These are phyloP conservation scores for Agaricus blazei DNA, from an alignment of 768 basidiomycete genomes.

Conservation along the genomic window DNA sequence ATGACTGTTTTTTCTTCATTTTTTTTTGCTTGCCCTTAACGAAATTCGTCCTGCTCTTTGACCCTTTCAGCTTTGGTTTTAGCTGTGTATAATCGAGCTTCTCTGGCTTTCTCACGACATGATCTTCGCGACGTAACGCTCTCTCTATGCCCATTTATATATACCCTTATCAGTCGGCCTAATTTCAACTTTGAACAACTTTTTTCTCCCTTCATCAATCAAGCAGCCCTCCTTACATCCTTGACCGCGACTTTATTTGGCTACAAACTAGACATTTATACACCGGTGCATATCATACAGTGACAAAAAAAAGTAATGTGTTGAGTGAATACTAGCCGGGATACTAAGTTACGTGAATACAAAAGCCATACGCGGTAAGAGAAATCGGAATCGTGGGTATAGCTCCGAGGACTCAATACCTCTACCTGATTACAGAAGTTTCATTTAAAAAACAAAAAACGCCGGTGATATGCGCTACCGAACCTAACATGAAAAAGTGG, in stretches of 20 bases:
- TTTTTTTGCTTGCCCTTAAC: conserved; percentile 21
- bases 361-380: too few relatives aligned
- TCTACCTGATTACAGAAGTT: too few relatives aligned
- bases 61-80: conserved; percentile 2
- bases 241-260: conserved; percentile 1
- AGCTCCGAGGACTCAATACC: too few relatives aligned
- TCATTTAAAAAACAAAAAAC: too few relatives aligned
- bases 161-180: conserved; percentile 12
- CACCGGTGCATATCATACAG: conserved; percentile 4
- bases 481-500: too few relatives aligned
- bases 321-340: background rate
- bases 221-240: background rate
- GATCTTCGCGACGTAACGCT: conserved; percentile 12
- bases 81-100: background rate
- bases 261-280: conserved; percentile 17
- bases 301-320: conserved; percentile 6
- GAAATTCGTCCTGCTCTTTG: conserved; percentile 18
- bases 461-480: too few relatives aligned
- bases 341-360: too few relatives aligned
- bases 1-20: conserved; percentile 16
- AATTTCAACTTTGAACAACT: background rate
- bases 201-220: background rate
- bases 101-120: conserved; percentile 9
- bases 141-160: conserved; percentile 16
- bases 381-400: too few relatives aligned